Evolutionary conservation across 345 rosid species (phyloP), one percentile per base, ranked within the genome.

Genomic region (Iberis pinnata): DNA sequence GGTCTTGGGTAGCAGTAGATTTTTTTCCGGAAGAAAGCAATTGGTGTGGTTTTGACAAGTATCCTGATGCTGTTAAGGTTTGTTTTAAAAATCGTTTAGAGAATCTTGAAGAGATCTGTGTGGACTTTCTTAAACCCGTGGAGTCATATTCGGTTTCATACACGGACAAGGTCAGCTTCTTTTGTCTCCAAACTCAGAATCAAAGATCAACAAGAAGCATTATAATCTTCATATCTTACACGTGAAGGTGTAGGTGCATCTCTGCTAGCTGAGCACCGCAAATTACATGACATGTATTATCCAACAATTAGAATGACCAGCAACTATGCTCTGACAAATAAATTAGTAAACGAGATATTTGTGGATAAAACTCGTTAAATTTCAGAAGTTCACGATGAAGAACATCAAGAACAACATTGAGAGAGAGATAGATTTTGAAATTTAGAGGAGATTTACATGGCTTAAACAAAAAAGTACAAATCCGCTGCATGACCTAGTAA

Each of bases 1-100:
- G n/a, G n/a, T 24, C 65, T 48, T 90, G 75, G 65, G 78, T 38
- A 81, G 77, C 57, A 78, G 78, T 68, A 90, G 77, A 55, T 42
- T 73, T 56, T 76, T 68, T 27, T 90, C 25, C 73, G 76, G 65
- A 90, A 78, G 73, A 87, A 78, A 71, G 89, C 89, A 1, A 57
- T 84, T 13, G 84, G 85, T 18, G 87, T 87, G 8, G 76, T 84
- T 52, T 67, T 82, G 65, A 69, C 56, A 90, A 79, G 72, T 80
- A 75, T 65, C 95, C 86, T 41, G 96, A 87, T 78, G 76, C 89
- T 1, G 98, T 87, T 57, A 71, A 79, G 74, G 81, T 87, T 12
- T 90, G 95, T 70, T 87, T 90, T 36, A 83, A 87, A 70, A 80
- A 93, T 49, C 64, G 87, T 59, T 93, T 82, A 0, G 98, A 90